Conservation (phyloP, 352 stramenopile species). For the Phytophthora sp. region DNA sequence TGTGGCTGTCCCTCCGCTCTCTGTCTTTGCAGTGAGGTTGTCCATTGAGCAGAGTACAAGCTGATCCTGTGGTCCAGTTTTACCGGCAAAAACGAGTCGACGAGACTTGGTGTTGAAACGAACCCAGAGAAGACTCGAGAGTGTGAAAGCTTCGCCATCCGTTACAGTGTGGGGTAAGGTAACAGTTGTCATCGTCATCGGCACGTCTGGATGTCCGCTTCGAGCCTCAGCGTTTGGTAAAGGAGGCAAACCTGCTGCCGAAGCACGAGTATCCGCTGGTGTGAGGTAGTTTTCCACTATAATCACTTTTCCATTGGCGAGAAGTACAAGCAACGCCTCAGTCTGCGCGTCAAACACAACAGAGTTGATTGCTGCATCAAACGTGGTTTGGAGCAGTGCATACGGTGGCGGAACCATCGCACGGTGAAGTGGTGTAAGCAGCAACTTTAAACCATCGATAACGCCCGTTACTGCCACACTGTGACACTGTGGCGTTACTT, state of each 20-base stretch:
- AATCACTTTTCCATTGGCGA: conserved; percentile 49
- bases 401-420: conserved; percentile 75
- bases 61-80: conserved; percentile 38
- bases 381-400: conserved; percentile 49
- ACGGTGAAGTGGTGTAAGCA: conserved; percentile 73
- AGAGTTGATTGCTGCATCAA: conserved; percentile 53
- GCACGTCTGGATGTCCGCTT: not conserved
- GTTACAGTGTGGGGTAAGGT: not conserved
- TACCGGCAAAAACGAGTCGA: conserved; percentile 38
- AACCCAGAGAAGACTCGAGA: conserved; percentile 48
- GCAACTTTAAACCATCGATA: conserved; percentile 62
- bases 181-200: conserved; percentile 16
- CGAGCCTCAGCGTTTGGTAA: conserved; percentile 2
- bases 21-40: not conserved
- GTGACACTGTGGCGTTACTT: conserved; percentile 2
- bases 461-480: conserved; percentile 57
- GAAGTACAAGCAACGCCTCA: conserved; percentile 44
- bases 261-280: conserved; percentile 13
- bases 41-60: conserved; percentile 32
- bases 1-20: not conserved
- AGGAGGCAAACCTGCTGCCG: conserved; percentile 30
- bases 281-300: conserved; percentile 58
- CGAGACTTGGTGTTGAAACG: conserved; percentile 23
- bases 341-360: conserved; percentile 58
- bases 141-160: not conserved